Base-by-base conservation (phyloP, 805 yeast genomes). In the Yarrowia divulgata region DNA sequence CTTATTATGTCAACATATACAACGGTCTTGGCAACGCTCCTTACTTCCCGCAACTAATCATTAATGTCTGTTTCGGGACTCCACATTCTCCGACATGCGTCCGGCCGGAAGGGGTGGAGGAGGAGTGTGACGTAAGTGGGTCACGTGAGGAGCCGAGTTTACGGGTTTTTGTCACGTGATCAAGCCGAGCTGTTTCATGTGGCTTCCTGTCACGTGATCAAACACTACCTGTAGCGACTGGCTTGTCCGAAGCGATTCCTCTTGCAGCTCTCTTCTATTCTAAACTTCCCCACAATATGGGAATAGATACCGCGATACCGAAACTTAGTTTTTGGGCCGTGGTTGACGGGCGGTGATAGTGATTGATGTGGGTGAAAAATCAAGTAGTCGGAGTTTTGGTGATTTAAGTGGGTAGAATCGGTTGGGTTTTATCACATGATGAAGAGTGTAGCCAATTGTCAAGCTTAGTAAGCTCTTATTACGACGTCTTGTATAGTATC, bases 281-380 rank as follows among this genome's bases (percentile, higher is more conserved):
- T 16, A 46, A 16, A 49, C 58, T 54, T 52, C 58, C 58, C 58
- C 58, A 19, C 58, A 54, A 54, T 34, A n/a, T 4, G 32, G 58
- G 58, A 54, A 54, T 5, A 54, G 58, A 54, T 54, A 37, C 58
- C 58, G 58, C 58, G 43, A 54, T 54, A 52, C 58, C 43, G 34
- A 50, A 54, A 54, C 43, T 16, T 54, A 12, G 42, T 13, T n/a
- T n/a, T n/a, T n/a, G n/a, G n/a, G n/a, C n/a, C n/a, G 16, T 8
- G 6, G 42, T 39, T 39, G 42, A 12, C 29, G 29, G 3, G 29
- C 29, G 29, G 29, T 23, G 29, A 23, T 23, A 23, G 29, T 23
- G 29, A 2, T 23, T 23, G 4, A 23, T 2, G 4, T 2, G 29
- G 4, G 29, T 23, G 29, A 23, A 23, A 23, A 2, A 4, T 2